Conservation (phyloP, 805 yeast genomes). For the Nakazawaea pomicola region DNA sequence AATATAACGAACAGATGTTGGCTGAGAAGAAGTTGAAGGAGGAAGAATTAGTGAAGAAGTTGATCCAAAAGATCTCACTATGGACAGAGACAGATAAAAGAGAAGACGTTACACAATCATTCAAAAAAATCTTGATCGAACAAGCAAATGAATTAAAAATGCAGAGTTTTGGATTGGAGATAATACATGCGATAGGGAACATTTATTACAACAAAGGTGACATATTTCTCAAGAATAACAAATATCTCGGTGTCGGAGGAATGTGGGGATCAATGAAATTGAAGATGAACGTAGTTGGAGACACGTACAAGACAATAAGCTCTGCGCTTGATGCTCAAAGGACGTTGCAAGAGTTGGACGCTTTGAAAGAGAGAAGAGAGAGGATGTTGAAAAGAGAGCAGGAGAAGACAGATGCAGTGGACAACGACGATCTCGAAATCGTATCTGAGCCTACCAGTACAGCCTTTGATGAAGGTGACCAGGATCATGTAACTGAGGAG, state of each 20-base stretch:
- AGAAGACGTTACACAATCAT: conserved; percentile 54
- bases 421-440: not conserved
- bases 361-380: conserved; percentile 54
- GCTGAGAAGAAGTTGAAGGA: conserved; percentile 49
- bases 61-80: conserved; percentile 41
- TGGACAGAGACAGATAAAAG: conserved; percentile 57
- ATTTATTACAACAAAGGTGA: conserved; percentile 73
- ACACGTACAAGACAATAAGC: conserved; percentile 75
- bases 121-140: conserved; percentile 42
- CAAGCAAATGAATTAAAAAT: conserved; percentile 81
- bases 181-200: conserved; percentile 77
- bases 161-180: conserved; percentile 93
- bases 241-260: conserved; percentile 83
- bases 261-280: conserved; percentile 77
- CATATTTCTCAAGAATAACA: conserved; percentile 67
- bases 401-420: conserved; percentile 2
- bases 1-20: conserved; percentile 73
- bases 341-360: conserved; percentile 67
- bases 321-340: conserved; percentile 86
- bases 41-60: conserved; percentile 44
- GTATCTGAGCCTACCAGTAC: no score
- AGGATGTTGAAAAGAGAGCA: conserved; percentile 19
- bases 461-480: not conserved
- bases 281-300: conserved; percentile 77
- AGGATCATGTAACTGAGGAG: no score